Percentiles rank a stretch among this genome's conserved stretches.
phyloP scores from a whole-genome alignment of 371 early-diverging fungal genomes.

The Zopfochytrium polystomum region DNA sequence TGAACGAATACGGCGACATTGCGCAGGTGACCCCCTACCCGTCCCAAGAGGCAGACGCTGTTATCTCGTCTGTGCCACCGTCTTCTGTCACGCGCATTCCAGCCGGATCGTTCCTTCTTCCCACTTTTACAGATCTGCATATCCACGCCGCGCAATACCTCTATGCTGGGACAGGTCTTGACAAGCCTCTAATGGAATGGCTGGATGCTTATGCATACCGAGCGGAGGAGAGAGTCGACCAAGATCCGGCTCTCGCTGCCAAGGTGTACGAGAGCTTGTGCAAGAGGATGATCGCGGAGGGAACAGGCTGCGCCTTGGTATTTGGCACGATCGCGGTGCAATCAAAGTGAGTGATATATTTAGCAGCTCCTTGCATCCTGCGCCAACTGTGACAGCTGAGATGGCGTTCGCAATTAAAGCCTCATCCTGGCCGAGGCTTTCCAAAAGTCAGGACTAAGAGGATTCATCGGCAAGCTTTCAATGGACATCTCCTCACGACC shows the following conservation, averaged over 20 bases:
- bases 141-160: conserved; percentile 91
- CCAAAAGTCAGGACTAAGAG: conserved; percentile 74
- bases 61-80: not conserved
- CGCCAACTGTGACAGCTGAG: too few species aligned
- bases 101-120: conserved; percentile 49
- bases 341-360: too few species aligned
- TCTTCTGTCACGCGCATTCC: not conserved
- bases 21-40: not conserved
- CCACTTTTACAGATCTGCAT: conserved; percentile 83
- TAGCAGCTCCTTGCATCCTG: too few species aligned
- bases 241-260: conserved; percentile 57
- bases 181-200: conserved; percentile 85
- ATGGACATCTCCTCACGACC: conserved; percentile 72
- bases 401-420: conserved; percentile 61
- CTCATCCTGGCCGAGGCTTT: conserved; percentile 67
- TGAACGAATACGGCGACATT: not conserved
- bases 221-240: conserved; percentile 63
- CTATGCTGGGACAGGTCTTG: conserved; percentile 82
- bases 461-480: conserved; percentile 87
- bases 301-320: conserved; percentile 82
- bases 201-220: conserved; percentile 77
- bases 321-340: conserved; percentile 85
- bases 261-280: conserved; percentile 63
- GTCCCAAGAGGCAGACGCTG: not conserved
- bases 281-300: conserved; percentile 55